Conservation (phyloP, 495 filamentous ascomycete species). For the Xylaria sp. region DNA sequence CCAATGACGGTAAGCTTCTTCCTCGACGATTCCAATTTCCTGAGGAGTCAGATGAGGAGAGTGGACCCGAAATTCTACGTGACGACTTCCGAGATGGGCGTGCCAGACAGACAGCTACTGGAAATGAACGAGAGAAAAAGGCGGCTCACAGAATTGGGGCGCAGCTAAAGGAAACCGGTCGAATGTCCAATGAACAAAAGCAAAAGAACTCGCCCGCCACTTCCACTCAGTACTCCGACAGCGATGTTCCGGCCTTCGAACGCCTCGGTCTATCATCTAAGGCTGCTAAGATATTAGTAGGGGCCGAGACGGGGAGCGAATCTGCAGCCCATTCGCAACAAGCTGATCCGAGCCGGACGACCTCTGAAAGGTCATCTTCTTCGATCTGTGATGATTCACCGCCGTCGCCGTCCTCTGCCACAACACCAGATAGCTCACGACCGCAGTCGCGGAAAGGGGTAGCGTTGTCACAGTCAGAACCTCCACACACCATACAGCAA, state of each 20-base stretch:
- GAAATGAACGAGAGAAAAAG: conserved; percentile 24
- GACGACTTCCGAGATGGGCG: conserved; percentile 21
- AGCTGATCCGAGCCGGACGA: conserved; percentile 38
- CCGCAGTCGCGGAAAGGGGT: conserved; percentile 51
- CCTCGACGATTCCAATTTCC: conserved; percentile 30
- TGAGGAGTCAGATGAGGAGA: conserved; percentile 37
- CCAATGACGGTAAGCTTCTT: conserved; percentile 32
- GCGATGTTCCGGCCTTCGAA: conserved; percentile 40
- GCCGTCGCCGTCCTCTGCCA: conserved; percentile 46
- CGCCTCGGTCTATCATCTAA: conserved; percentile 41
- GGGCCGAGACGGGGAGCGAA: conserved; percentile 31
- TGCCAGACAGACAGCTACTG: background rate
- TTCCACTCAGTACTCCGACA: conserved; percentile 39
- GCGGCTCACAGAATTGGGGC: conserved; percentile 1
- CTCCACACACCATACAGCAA: background rate
- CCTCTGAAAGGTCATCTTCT: conserved; percentile 55
- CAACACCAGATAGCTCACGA: conserved; percentile 56
- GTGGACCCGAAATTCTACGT: background rate
- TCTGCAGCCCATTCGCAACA: conserved; percentile 38
- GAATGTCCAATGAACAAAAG: conserved; percentile 23
- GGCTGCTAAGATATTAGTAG: conserved; percentile 33
- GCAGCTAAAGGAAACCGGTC: conserved; percentile 17
- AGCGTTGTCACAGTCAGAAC: conserved; percentile 13
- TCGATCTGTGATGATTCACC: conserved; percentile 53
- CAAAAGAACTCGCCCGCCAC: conserved; percentile 38